Percentiles rank a stretch among this genome's conserved stretches.
Evolutionary conservation across 129 eudicot species (phyloP).

Genomic region (carrot (Daucus carota)): DH1_v3.0 NC_030381.2:37962001-37962500

Average conservation of each 20-base stretch:
- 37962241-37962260: not conserved
- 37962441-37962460: not conserved
- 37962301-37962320: not conserved
- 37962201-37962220: not conserved
- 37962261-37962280: not conserved
- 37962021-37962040: not conserved
- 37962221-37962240: not conserved
- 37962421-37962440: not conserved
- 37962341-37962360: not conserved
- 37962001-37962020: not conserved
- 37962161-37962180: not conserved
- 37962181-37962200: not conserved
- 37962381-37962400: not conserved
- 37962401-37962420: not conserved
- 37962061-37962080: not conserved
- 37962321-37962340: not conserved
- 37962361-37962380: not conserved
- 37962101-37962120: not conserved
- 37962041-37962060: not conserved
- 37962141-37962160: not conserved
- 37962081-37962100: not conserved
- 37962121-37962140: not conserved
- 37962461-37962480: not conserved
- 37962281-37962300: not conserved
- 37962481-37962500: not conserved